Evolutionary conservation across 106 monocot species (phyloP).

Genomic region (Dendrobium chrysotoxum): DNA sequence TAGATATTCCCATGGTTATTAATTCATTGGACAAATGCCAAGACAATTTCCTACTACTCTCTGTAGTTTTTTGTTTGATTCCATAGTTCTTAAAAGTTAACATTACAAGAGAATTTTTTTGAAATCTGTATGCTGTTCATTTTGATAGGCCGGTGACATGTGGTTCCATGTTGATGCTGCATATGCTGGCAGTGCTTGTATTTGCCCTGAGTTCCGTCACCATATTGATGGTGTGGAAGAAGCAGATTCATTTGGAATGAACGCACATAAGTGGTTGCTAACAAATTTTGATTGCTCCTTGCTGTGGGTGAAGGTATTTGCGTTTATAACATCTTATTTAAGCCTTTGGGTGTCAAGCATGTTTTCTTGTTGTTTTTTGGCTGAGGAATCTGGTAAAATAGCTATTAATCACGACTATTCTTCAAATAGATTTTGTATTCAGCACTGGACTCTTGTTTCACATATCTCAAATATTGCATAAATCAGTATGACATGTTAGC

Average conservation of each 20-base stretch:
- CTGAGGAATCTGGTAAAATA: too few relatives aligned
- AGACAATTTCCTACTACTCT: background rate
- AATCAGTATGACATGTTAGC: too few relatives aligned
- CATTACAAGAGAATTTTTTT: background rate
- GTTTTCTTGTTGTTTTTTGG: too few relatives aligned
- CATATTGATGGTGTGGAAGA: constrained; percentile 74
- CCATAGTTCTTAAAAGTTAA: background rate
- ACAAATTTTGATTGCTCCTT: constrained; percentile 90
- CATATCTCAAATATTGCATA: too few relatives aligned
- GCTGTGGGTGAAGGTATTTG: constrained; percentile 85
- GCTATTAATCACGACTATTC: background rate
- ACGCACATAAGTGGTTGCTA: constrained; percentile 94
- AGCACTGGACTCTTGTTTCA: too few relatives aligned
- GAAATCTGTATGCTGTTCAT: background rate
- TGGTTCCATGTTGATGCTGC: constrained; percentile 96
- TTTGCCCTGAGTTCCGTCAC: constrained; percentile 85
- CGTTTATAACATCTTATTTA: too few relatives aligned
- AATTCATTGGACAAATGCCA: background rate
- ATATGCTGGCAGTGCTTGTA: constrained; percentile 91
- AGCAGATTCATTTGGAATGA: constrained; percentile 87
- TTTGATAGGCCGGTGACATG: constrained; percentile 36
- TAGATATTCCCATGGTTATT: background rate
- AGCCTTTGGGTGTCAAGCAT: too few relatives aligned
- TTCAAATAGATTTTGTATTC: too few relatives aligned
- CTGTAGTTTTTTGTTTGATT: background rate